Evolutionary conservation across 768 basidiomycete genomes (phyloP), one percentile per base, ranked within the genome.

Genomic region (Agrocybe chaxingu): DNA sequence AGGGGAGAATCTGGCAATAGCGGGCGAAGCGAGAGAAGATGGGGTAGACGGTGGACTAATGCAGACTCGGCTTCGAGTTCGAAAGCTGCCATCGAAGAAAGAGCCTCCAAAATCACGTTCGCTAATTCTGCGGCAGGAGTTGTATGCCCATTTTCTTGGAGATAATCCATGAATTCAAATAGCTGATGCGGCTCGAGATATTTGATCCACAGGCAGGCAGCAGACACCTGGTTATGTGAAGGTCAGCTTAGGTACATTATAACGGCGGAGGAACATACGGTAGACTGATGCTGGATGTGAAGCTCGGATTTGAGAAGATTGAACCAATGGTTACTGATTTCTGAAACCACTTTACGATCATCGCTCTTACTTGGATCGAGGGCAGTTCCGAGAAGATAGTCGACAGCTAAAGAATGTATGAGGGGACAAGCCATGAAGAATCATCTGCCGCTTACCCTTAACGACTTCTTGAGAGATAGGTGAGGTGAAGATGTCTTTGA

Each of bases 121-220:
- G 79, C 52, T 1, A 75, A 40, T 11, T 60, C 58, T 24, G 48
- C 32, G 12, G 56, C 48, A 16, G 50, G 16, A 16, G 51, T 36
- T 18, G 38, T 38, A 12, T 51, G 41, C 11, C 49, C 46, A 36
- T 50, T 42, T 5, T 45, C 39, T 13, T 57, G 56, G 43, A 77
- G 53, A 6, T 65, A 50, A 55, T 80, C 76, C 8, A 89, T 58
- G 5, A 79, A 65, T 4, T 62, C 54, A 3, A 80, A 65, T 2
- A 82, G 60, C 11, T 74, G 72, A 2, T 66, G 56, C 2, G 65
- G 58, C 4, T 68, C 61, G 57, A 85, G 73, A 57, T 78, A 86
- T 36, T 68, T 72, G 38, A 86, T 68, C 88, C 88, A 91, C 10
- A 77, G 52, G 2, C 66, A 56, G 3, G 67, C 64, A 43, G 58